Evolutionary conservation across 2,329 filamentous ascomycete genomes (phyloP), one percentile per base, ranked within the genome.

Genomic region (Sordariomycetes sp.): DNA sequence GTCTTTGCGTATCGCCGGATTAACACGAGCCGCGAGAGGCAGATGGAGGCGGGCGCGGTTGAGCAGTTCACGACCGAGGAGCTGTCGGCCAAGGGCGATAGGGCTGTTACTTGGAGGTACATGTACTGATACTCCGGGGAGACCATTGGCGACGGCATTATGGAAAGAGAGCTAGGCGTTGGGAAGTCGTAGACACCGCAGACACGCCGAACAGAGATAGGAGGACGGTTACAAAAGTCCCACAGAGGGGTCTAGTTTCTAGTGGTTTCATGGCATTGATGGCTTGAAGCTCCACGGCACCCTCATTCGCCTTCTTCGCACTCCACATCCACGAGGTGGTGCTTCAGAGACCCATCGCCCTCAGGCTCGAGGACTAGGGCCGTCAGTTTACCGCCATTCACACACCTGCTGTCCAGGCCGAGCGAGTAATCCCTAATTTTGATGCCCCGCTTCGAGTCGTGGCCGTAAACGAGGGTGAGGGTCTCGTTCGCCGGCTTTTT

Each of bases 361-460:
- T 62, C 66, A 2, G 71, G 79, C 63, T 87, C 80, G 39, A 96
- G 80, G 2, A 96, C 76, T 59, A 96, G 69, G 1, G 88, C 91
- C 1, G 87, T 89, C 62, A 99, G 73, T 60, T 82, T 76, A 1
- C 84, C 84, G 12, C 90, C 91, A 61, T 80, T 81, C 2, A 89
- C 83, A 67, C 94, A 97, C 0, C 84, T 86, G 0, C 86, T 88
- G 69, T 97, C 94, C 53, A 97, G 74, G 0, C 94, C 94, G 65
- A 90, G 89, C 3, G 86, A 88, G 69, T 89, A 95, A 53, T 79
- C 75, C 54, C 81, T 64, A 59, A 75, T 62, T 32, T 64, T 65
- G 54, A 95, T 77, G 0, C 90, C 90, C 3, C 73, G 72, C 64
- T 85, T 84, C 24, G 89, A 81, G 67, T 96, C 89, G 67, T 97